Conservation (phyloP, 108 stramenopile genomes). For the Skeletonema marinoi region DNA sequence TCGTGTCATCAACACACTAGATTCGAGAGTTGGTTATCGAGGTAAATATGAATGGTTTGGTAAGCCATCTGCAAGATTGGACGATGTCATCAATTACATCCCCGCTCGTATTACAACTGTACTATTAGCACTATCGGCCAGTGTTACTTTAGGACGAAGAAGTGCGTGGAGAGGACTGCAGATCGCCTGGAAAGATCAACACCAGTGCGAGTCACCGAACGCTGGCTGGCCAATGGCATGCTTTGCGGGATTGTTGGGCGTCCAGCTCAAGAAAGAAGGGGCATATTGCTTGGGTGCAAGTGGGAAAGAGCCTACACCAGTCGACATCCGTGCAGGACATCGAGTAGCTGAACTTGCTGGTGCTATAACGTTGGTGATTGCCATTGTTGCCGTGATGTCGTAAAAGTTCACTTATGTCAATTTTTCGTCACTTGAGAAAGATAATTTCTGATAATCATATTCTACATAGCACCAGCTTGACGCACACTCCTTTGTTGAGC, state of each 20-base stretch:
- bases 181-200: slow-evolving; percentile 35
- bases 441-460: no score
- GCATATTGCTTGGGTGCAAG: slow-evolving; percentile 35
- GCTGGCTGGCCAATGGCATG: slow-evolving; percentile 62
- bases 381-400: slow-evolving; percentile 9
- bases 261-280: slow-evolving; percentile 40
- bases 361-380: slow-evolving; percentile 28
- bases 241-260: slow-evolving; percentile 51
- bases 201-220: slow-evolving; percentile 51
- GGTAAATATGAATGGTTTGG: slow-evolving; percentile 50
- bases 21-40: slow-evolving; percentile 56
- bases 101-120: slow-evolving; percentile 52
- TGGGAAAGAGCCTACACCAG: slow-evolving; percentile 21
- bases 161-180: slow-evolving; percentile 22
- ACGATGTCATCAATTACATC: slow-evolving; percentile 51
- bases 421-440: no score
- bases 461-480: no score
- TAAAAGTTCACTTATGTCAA: no score
- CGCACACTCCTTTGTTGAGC: no score
- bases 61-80: slow-evolving; percentile 53
- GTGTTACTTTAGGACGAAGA: not conserved
- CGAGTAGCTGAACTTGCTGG: slow-evolving; percentile 49
- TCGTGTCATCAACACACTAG: slow-evolving; percentile 51
- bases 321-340: slow-evolving; percentile 40
- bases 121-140: slow-evolving; percentile 20